Evolutionary conservation across 768 basidiomycete genomes (phyloP).

Genomic region (Clitopilus hobsonii): DNA sequence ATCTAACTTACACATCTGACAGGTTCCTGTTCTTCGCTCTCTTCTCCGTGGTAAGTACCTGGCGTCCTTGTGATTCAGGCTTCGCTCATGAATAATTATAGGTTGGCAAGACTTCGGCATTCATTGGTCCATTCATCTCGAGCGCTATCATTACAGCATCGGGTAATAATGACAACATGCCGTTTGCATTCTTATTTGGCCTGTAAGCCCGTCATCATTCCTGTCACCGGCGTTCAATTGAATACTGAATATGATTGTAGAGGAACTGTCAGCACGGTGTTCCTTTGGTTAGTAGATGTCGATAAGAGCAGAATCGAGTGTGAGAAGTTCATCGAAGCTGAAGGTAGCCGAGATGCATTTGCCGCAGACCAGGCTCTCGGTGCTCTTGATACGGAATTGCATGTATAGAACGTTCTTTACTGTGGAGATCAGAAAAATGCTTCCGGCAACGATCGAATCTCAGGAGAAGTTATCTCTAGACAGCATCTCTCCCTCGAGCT

Average conservation of each 20-base stretch:
- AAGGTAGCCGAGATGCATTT: conserved; percentile 19
- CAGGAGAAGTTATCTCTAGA: too few relatives aligned
- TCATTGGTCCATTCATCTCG: conserved; percentile 72
- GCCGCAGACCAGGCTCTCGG: neutral
- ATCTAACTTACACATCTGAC: conserved; percentile 9
- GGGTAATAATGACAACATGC: conserved; percentile 67
- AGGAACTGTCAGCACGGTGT: conserved; percentile 47
- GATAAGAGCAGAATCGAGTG: conserved; percentile 63
- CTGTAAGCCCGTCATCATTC: conserved; percentile 40
- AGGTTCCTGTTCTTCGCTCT: conserved; percentile 75
- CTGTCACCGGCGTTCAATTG: neutral
- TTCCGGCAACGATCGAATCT: neutral
- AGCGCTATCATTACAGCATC: conserved; percentile 70
- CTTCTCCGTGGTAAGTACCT: conserved; percentile 53
- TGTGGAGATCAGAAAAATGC: neutral
- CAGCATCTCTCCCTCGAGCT: too few relatives aligned
- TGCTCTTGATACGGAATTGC: neutral
- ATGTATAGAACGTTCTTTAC: too few relatives aligned
- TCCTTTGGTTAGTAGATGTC: conserved; percentile 60
- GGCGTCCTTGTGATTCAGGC: neutral
- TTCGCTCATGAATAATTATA: conserved; percentile 13
- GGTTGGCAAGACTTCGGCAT: conserved; percentile 73
- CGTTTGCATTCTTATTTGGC: conserved; percentile 68
- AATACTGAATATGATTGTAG: conserved; percentile 22
- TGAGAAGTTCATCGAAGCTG: conserved; percentile 54